phyloP scores from a whole-genome alignment of 768 basidiomycete species.

The Podaxis carcinomalis region DNA sequence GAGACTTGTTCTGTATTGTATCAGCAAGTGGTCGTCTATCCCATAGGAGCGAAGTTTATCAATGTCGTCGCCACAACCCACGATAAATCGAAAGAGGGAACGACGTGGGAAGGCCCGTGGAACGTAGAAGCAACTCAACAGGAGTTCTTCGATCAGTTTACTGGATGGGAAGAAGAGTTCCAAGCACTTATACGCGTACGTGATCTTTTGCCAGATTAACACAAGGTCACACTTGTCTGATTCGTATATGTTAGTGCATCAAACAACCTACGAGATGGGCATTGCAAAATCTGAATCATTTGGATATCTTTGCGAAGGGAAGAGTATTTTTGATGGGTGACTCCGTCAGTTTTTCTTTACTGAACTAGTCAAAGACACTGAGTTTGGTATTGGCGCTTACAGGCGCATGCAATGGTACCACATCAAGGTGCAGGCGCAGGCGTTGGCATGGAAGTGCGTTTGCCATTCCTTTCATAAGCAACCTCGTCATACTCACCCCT shows the following conservation, averaged over 20 bases:
- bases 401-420: constrained; percentile 45
- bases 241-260: constrained; percentile 13
- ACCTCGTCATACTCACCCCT: background rate
- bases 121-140: constrained; percentile 11
- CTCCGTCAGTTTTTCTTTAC: constrained; percentile 13
- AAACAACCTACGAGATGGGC: constrained; percentile 19
- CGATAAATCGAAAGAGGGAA: constrained; percentile 11
- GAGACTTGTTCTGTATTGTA: background rate
- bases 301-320: constrained; percentile 15
- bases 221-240: background rate
- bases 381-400: background rate
- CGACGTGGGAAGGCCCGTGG: constrained; percentile 16
- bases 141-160: constrained; percentile 12
- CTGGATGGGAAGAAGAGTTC: constrained; percentile 15
- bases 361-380: background rate
- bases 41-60: constrained; percentile 42
- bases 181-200: constrained; percentile 16
- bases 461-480: background rate
- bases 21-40: constrained; percentile 44
- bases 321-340: constrained; percentile 21
- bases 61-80: constrained; percentile 41
- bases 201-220: background rate
- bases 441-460: constrained; percentile 39
- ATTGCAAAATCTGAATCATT: constrained; percentile 16
- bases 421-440: constrained; percentile 47